Evolutionary conservation across 257 asterid species (phyloP).

Genomic region (Euphrasia confusa): DNA sequence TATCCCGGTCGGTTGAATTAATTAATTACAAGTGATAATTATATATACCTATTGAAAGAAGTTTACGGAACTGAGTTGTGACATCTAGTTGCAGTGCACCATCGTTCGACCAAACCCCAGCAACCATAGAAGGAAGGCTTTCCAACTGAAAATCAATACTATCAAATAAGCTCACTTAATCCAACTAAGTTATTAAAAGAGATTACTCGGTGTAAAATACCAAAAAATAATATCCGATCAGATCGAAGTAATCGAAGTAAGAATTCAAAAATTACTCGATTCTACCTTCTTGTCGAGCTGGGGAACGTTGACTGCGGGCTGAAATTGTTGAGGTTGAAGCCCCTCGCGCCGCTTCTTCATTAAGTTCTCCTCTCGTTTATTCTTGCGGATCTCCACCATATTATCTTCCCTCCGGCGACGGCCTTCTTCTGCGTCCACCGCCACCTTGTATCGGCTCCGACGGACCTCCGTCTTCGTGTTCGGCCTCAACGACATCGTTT

Average conservation of each 20-base stretch:
- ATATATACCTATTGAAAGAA: conserved; percentile 74
- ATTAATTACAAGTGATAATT: background rate
- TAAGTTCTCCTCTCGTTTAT: conserved; percentile 79
- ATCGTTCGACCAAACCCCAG: conserved; percentile 75
- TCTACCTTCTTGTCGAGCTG: conserved; percentile 64
- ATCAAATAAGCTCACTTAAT: conserved; percentile 13
- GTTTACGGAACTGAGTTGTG: conserved; percentile 86
- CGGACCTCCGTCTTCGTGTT: conserved; percentile 74
- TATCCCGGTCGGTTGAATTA: background rate
- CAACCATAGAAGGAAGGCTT: conserved; percentile 72
- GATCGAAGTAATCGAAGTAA: background rate
- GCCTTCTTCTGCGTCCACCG: conserved; percentile 94
- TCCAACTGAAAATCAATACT: conserved; percentile 47
- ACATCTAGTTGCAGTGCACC: conserved; percentile 63
- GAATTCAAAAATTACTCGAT: background rate
- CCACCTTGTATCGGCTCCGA: conserved; percentile 88
- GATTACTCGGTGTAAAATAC: background rate
- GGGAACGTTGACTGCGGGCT: conserved; percentile 40
- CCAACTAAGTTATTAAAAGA: background rate
- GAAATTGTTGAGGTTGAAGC: conserved; percentile 48
- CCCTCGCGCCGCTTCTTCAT: conserved; percentile 90
- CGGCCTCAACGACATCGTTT: conserved; percentile 75
- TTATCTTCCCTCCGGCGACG: conserved; percentile 90
- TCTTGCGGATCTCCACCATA: conserved; percentile 96
- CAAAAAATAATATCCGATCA: background rate